Evolutionary conservation across 176 grass and related monocot genomes (phyloP), one percentile per base, ranked within the genome.

Genomic region (Hsuehochloa calcarea): DNA sequence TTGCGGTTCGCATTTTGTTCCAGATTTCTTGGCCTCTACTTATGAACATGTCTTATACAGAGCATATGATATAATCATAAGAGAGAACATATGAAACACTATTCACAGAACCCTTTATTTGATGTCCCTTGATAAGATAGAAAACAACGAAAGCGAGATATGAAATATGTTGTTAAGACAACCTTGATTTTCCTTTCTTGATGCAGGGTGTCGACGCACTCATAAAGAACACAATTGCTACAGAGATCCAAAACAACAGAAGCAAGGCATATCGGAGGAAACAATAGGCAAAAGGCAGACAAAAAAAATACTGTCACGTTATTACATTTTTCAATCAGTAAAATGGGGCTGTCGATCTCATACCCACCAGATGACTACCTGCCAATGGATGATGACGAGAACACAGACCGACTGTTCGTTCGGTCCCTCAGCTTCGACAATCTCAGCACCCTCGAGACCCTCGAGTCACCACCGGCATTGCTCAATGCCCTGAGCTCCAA

Each of bases 281-380:
- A 83, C 60, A 26, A 58, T 74, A 74, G 31, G 14, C 10, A 65
- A 26, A 81, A 75, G 63, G 44, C 16, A 51, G 35, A 74, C 16
- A 17, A 80, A 68, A 56, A 38, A 49, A 29, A 54, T 25, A 17
- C 20, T 3, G 13, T 39, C 26, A 47, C 16, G 8, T 66, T 46
- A 29, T 22, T 81, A 19, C 31, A 45, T 39, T 71, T 56, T 27
- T 41, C 25, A 45, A 43, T 88, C 65, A 77, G 54, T 25, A 91
- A 85, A 87, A 94, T 94, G 92, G 90, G 87, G 16, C 23, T 94
- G 62, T 94, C 90, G 10, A 86, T 94, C 77, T 94, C 90, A 64
- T 92, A 94, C 77, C 76, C 93, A 77, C 81, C 72, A 58, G 90
- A 92, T 65, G 77, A 88, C 72, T 85, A 89, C 68, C 80, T 85